Evolutionary conservation across 1,139 yeast genomes (phyloP).

Genomic region (Starmera stellimalicola): DNA sequence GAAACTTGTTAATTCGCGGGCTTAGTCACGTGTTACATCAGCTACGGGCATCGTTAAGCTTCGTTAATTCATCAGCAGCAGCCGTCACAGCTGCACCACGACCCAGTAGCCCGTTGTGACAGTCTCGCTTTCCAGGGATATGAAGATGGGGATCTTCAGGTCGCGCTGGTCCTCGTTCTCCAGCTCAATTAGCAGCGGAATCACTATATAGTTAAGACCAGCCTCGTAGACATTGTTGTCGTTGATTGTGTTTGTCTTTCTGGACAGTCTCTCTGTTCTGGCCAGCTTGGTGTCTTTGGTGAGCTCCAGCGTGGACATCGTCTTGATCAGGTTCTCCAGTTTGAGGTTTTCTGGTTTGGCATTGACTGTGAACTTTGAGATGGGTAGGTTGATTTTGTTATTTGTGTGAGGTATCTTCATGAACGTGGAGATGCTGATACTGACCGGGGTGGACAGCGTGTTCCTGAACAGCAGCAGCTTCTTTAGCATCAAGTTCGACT

Average conservation of each 20-base stretch:
- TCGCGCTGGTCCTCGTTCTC: neutral
- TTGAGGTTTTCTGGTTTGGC: conserved; percentile 15
- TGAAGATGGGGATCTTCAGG: neutral
- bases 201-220: conserved; percentile 10
- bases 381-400: conserved; percentile 16
- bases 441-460: conserved; percentile 8
- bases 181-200: conserved; percentile 7
- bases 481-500: neutral
- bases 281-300: conserved; percentile 17
- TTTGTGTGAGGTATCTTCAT: conserved; percentile 2
- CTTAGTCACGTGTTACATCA: too few species aligned
- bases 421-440: conserved; percentile 13
- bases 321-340: conserved; percentile 14
- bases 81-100: too few species aligned
- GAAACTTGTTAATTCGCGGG: too few species aligned
- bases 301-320: conserved; percentile 19
- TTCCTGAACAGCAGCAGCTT: conserved; percentile 14
- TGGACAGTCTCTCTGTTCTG: conserved; percentile 20
- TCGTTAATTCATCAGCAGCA: too few species aligned
- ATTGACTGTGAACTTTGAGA: conserved; percentile 15
- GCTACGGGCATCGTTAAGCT: too few species aligned
- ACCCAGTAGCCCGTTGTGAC: neutral
- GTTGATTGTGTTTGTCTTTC: conserved; percentile 8
- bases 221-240: conserved; percentile 11
- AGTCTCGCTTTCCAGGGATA: neutral